These are phyloP conservation scores for Aspergillus japonicus DNA, from an alignment of 2,329 filamentous ascomycete species.

Conservation along the genomic window DNA sequence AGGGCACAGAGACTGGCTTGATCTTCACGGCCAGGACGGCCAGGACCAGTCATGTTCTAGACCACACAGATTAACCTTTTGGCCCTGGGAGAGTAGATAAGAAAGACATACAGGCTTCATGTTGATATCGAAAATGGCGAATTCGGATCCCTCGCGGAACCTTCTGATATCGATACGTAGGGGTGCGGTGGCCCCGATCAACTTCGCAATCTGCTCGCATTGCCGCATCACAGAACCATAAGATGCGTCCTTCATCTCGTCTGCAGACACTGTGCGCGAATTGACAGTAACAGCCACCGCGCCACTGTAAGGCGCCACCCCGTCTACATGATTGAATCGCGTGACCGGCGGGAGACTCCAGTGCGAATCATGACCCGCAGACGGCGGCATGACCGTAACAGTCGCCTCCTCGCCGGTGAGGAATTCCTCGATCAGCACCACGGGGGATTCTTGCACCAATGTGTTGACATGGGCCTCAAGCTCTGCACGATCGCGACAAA, in stretches of 20 bases:
- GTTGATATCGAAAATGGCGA: slow-evolving; percentile 8
- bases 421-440: slow-evolving; percentile 51
- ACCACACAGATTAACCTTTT: not conserved
- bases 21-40: slow-evolving; percentile 48
- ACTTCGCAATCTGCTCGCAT: not conserved
- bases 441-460: slow-evolving; percentile 39
- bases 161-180: slow-evolving; percentile 5
- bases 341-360: slow-evolving; percentile 48
- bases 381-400: slow-evolving; percentile 54
- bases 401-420: slow-evolving; percentile 52
- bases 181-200: slow-evolving; percentile 4
- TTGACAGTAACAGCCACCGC: slow-evolving; percentile 38
- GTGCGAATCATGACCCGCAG: slow-evolving; percentile 31
- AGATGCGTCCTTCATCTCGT: slow-evolving; percentile 3
- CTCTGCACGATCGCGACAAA: slow-evolving; percentile 38
- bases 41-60: slow-evolving; percentile 51
- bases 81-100: not conserved
- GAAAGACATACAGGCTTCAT: slow-evolving; percentile 27
- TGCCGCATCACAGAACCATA: slow-evolving; percentile 2
- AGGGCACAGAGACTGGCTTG: slow-evolving; percentile 50
- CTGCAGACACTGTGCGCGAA: not conserved
- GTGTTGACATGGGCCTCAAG: slow-evolving; percentile 34
- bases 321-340: slow-evolving; percentile 50
- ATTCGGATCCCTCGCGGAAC: not conserved
- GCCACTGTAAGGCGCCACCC: slow-evolving; percentile 52